These are phyloP conservation scores for Microthyrium microscopicum DNA, from an alignment of 2,329 filamentous ascomycete genomes.

Conservation along the genomic window DNA sequence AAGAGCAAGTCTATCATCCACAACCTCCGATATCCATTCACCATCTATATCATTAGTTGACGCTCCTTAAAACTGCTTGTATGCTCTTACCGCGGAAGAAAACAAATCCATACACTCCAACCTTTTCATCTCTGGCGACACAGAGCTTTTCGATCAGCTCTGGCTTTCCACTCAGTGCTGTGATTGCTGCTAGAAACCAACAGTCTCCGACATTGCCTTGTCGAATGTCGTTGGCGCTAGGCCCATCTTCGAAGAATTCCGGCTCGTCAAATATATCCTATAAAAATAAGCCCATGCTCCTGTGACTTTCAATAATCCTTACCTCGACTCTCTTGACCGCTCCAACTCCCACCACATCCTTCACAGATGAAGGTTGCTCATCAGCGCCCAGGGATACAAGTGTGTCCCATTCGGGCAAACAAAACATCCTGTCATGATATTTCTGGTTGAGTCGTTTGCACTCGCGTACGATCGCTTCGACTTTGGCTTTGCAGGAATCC, in stretches of 20 bases:
- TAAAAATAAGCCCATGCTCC: no score
- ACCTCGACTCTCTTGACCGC: conserved; percentile 8
- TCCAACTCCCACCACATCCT: conserved; percentile 7
- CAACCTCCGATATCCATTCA: conserved; percentile 79
- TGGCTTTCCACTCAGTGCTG: conserved; percentile 57
- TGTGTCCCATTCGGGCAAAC: conserved; percentile 3
- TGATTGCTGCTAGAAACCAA: conserved; percentile 71
- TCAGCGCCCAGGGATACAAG: conserved; percentile 4
- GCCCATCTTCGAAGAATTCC: conserved; percentile 26
- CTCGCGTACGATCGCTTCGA: conserved; percentile 8
- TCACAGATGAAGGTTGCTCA: conserved; percentile 4
- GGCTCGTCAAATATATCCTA: conserved; percentile 9
- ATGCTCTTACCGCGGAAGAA: conserved; percentile 45
- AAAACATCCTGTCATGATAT: conserved; percentile 7
- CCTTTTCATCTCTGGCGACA: conserved; percentile 52
- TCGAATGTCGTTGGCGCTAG: conserved; percentile 59
- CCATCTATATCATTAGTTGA: conserved; percentile 35
- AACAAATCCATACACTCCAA: conserved; percentile 75
- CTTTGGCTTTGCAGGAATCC: conserved; percentile 7
- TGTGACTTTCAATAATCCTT: no score
- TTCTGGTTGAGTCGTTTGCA: conserved; percentile 8
- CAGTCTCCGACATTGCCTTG: conserved; percentile 70
- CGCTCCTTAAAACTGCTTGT: background rate
- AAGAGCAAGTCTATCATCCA: conserved; percentile 80
- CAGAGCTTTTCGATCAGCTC: conserved; percentile 58